Conservation (phyloP, 768 basidiomycete species). For the Boletus barrowsii region DNA sequence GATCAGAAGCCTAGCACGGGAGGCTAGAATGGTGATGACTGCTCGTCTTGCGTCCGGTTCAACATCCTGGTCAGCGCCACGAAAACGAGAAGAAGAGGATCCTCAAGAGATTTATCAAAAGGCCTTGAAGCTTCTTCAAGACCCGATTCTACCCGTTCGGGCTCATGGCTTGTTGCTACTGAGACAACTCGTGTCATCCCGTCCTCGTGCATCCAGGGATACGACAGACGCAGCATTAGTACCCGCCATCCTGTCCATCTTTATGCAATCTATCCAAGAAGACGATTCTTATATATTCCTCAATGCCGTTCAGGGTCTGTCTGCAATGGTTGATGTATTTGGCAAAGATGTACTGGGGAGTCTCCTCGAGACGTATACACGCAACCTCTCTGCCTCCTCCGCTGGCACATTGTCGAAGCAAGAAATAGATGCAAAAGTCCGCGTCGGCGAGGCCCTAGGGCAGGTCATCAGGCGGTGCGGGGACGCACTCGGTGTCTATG, state of each 20-base stretch:
- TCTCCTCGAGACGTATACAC: slow-evolving; percentile 66
- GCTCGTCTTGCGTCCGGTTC: slow-evolving; percentile 70
- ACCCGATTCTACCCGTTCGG: slow-evolving; percentile 89
- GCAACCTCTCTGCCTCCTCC: slow-evolving; percentile 43
- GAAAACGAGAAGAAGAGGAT: slow-evolving; percentile 19
- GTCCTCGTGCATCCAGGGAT: slow-evolving; percentile 12
- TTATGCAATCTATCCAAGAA: slow-evolving; percentile 80
- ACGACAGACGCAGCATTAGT: slow-evolving; percentile 59
- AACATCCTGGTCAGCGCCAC: slow-evolving; percentile 22
- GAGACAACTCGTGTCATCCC: slow-evolving; percentile 62
- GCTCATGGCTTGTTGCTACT: slow-evolving; percentile 88
- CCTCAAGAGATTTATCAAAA: slow-evolving; percentile 77
- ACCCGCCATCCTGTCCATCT: slow-evolving; percentile 84
- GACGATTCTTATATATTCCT: slow-evolving; percentile 96
- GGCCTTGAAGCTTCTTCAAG: slow-evolving; percentile 83
- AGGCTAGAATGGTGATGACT: slow-evolving; percentile 82
- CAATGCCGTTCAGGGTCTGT: slow-evolving; percentile 87
- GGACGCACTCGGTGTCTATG: slow-evolving; percentile 60
- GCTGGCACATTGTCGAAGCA: slow-evolving; percentile 42
- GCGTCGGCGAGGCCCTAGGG: slow-evolving; percentile 84
- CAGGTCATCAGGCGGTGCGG: slow-evolving; percentile 75
- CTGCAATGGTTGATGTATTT: slow-evolving; percentile 76
- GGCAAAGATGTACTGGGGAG: slow-evolving; percentile 61
- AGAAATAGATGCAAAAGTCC: slow-evolving; percentile 70
- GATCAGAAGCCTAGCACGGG: slow-evolving; percentile 60